Evolutionary conservation across 1,139 yeast species (phyloP).

Genomic region (Suhomyces terraborum): DNA sequence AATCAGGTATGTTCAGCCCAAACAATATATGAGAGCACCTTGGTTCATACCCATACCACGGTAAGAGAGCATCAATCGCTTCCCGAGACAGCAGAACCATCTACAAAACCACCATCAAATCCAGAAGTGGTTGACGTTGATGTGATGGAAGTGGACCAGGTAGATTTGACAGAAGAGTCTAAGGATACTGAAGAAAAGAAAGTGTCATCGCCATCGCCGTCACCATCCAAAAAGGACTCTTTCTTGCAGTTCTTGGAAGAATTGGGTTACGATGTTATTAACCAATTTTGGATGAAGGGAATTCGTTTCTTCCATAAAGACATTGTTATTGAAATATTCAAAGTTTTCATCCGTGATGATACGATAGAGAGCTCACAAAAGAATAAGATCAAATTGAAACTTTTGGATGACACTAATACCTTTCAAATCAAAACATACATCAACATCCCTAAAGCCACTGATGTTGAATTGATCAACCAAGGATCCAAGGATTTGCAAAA

Average conservation of each 20-base stretch:
- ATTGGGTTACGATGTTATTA: constrained; percentile 69
- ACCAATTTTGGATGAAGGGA: constrained; percentile 70
- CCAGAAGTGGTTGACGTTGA: constrained; percentile 6
- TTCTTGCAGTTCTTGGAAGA: constrained; percentile 56
- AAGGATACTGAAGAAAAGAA: constrained; percentile 8
- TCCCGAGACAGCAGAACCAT: neutral
- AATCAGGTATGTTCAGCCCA: constrained; percentile 62
- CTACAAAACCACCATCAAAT: neutral
- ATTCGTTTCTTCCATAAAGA: constrained; percentile 65
- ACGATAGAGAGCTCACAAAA: constrained; percentile 20
- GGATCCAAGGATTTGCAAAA: constrained; percentile 64
- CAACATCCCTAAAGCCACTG: constrained; percentile 72
- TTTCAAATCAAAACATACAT: constrained; percentile 69
- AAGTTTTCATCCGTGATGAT: constrained; percentile 49
- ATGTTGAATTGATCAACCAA: constrained; percentile 66
- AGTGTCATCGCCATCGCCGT: constrained; percentile 5
- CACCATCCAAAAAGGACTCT: constrained; percentile 32
- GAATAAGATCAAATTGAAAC: constrained; percentile 37
- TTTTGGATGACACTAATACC: constrained; percentile 57
- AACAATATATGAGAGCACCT: constrained; percentile 66
- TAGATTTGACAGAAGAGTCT: constrained; percentile 9
- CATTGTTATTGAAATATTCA: constrained; percentile 60
- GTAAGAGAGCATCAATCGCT: constrained; percentile 15
- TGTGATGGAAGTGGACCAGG: constrained; percentile 13
- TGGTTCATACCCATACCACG: constrained; percentile 48